Evolutionary conservation across 2,329 filamentous ascomycete species (phyloP), one percentile per base, ranked within the genome.

Genomic region (Teratosphaeria epicoccoides): DNA sequence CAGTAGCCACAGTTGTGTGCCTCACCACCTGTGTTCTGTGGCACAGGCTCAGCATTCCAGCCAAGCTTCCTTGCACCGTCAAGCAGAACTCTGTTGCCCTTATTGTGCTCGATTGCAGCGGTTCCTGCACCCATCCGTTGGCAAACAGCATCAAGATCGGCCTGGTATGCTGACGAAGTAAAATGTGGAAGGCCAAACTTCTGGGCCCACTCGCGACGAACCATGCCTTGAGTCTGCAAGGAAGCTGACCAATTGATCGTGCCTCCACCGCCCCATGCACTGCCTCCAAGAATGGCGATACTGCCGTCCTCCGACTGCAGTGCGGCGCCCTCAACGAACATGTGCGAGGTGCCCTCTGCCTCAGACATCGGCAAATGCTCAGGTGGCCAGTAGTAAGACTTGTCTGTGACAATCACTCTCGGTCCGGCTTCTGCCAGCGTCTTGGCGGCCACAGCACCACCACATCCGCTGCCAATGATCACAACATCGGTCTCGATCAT

Each of bases 401-500:
- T 93, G 59, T 94, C 88, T 2, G 88, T 83, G 0, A 96, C 87
- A 3, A 95, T 67, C 24, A 95, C 88, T 20, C 75, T 74, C 57
- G 86, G 76, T 3, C 86, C 87, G 1, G 84, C 85, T 67, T 89
- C 83, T 9, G 89, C 81, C 1, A 95, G 72, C 48, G 87, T 84
- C 68, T 90, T 90, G 23, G 90, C 89, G 29, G 78, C 80, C 0
- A 95, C 88, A 9, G 78, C 87, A 40, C 87, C 89, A 56, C 90
- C 90, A 60, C 87, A 94, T 24, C 90, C 90, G 33, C 87, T 93
- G 2, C 90, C 90, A 20, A 96, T 77, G 52, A 96, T 82, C 40
- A 95, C 81, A 0, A 95, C 81, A 66, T 96, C 91, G 0, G 86
- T 84, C 50, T 88, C 81, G 37, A 94, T 71, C 2, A 76, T 75